Base-by-base conservation (phyloP, 148 eudicot species). In the Polygonum aviculare region DNA sequence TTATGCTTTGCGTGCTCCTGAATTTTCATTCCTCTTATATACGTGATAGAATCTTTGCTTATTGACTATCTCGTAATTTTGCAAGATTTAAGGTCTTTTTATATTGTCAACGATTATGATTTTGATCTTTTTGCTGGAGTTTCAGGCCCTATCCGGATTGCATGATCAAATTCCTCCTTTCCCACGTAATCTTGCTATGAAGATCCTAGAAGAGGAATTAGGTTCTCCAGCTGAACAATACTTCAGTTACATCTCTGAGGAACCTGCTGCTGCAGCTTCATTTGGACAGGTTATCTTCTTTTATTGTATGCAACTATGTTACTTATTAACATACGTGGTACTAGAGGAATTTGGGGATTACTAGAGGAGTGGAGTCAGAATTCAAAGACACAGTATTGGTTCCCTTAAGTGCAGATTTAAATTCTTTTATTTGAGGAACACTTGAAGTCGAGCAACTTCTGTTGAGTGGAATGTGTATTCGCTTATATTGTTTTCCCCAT, bases 161-260 rank as follows among this genome's bases (percentile, higher is more conserved):
- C 99, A 96, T 80, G 99, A 96, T 83, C 97, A 83, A 84, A 90
- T 93, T 83, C 99, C 98, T 82, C 95, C 99, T 80, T 96, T 96
- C 63, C 90, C 98, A 77, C 88, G 90, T 78, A 74, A 82, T 72
- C 65, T 81, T 74, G 99, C 99, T n/a, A 93, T 96, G 93, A 86
- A 93, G 76, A 91, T 96, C 79, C 82, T 93, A 7, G 97, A 96
- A 84, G 93, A 93, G 77, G 99, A 96, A 76, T 77, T 96, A 60
- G 98, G 98, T 75, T 80, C 82, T 77, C 90, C 93, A 47, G 79
- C 83, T 75, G 84, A 84, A 63, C 80, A 83, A 74, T 54, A 76
- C 78, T 96, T 93, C 75, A 87, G 90, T 74, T 83, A 86, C 80
- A 82, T 96, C 80, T 96, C 99, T 76, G 90, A 85, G 80, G 99